These are phyloP conservation scores for Monilinia laxa DNA, from an alignment of 2,329 filamentous ascomycete species.

Conservation along the genomic window DNA sequence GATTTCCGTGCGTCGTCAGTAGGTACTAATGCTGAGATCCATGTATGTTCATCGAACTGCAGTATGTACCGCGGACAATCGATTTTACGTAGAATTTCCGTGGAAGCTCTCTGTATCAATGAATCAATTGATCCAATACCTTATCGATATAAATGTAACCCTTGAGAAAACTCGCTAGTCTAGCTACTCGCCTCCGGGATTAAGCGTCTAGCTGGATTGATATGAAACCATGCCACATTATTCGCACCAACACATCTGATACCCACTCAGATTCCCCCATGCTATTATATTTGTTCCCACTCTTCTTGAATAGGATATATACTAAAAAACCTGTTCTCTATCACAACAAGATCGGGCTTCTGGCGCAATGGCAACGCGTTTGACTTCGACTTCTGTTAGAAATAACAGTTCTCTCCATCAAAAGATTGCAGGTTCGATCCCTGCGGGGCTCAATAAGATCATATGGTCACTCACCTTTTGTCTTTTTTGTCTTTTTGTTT, in stretches of 20 bases:
- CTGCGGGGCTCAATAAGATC: background rate
- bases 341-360: background rate
- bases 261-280: background rate
- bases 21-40: background rate
- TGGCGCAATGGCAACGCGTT: constrained; percentile 22
- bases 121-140: background rate
- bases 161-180: background rate
- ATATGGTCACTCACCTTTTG: background rate
- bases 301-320: background rate
- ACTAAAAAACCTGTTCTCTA: accelerated
- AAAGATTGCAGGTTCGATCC: constrained; percentile 20
- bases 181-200: background rate
- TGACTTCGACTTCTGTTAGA: constrained; percentile 18
- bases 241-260: background rate
- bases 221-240: background rate
- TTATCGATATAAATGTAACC: too few species aligned
- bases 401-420: constrained; percentile 2
- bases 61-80: background rate
- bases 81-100: background rate
- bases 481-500: background rate
- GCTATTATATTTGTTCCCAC: too few species aligned
- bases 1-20: background rate
- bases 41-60: background rate
- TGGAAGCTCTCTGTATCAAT: background rate
- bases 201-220: background rate